Evolutionary conservation across 192 early-diverging fungal species (phyloP), one percentile per base, ranked within the genome.

Genomic region (Chytriomyces sp.): DNA sequence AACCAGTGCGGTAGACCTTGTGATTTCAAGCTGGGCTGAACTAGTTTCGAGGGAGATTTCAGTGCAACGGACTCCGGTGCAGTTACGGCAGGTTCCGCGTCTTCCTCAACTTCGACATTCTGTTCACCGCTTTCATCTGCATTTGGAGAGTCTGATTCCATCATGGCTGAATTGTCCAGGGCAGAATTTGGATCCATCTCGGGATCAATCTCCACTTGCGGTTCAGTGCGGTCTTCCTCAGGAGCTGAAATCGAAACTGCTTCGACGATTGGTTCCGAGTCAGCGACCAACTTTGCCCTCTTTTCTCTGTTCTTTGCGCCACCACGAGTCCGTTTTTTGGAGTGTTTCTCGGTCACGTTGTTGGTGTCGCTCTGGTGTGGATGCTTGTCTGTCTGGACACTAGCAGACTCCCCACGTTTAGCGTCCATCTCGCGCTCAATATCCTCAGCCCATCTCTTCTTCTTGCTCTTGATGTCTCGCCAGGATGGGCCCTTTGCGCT

Each of bases 1-100:
- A 98, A 83, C 97, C 97, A 98, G 50, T 86, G 80, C 1, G 97
- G 96, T 48, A 98, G 89, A 75, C 95, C 96, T 86, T 91, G 73
- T 7, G 49, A 50, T 60, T 79, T 81, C 1, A 75, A 44, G 7
- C 60, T 68, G 20, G 70, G 45, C 49, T 7, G 8, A 20, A 20
- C 1, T 1, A 57, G 53, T 28, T n/a, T 28, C 16, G n/a, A 47
- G 13, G 67, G 13, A 47, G 9, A n/a, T 23, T 28, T 45, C 46
- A 4, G 1, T 28, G 26, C 10, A 10, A 11, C 1, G 9, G 67
- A 2, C 18, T 35, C 28, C 23, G 59, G 26, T 49, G 64, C 47
- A 28, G 59, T 28, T 44, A 26, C 24, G 50, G 64, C 20, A 43
- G 64, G 35, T 35, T 35, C 35, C 18, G 50, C 72, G 10, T 61